These are phyloP conservation scores for Pseudozyma tsukubaensis DNA, from an alignment of 1,284 basidiomycete genomes.

Conservation along the genomic window DNA sequence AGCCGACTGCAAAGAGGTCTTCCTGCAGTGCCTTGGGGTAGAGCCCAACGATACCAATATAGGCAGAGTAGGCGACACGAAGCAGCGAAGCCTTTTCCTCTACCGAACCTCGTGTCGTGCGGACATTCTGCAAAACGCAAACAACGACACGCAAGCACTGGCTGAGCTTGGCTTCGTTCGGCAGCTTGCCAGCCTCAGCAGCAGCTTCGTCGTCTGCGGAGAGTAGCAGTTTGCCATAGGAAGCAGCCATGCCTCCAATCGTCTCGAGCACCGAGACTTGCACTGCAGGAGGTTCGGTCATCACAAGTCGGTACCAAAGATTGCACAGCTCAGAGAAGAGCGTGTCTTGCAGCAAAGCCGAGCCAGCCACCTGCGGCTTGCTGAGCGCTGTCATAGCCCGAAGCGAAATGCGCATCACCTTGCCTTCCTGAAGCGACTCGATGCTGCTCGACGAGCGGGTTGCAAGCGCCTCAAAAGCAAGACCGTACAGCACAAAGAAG, in stretches of 20 bases:
- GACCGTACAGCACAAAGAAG: conserved; percentile 90
- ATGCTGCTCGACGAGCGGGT: conserved; percentile 73
- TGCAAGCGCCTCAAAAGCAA: conserved; percentile 89
- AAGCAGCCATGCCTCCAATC: conserved; percentile 76
- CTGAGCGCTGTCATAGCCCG: conserved; percentile 83
- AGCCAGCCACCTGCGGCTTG: conserved; percentile 81
- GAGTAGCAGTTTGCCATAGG: conserved; percentile 71
- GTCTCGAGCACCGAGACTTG: conserved; percentile 82
- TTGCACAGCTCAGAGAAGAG: conserved; percentile 91
- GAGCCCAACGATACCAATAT: conserved; percentile 75
- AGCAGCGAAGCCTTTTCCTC: conserved; percentile 74
- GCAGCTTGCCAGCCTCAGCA: conserved; percentile 67
- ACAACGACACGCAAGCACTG: conserved; percentile 85
- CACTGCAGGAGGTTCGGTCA: conserved; percentile 82
- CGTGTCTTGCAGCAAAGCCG: conserved; percentile 78
- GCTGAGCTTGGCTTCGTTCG: conserved; percentile 71
- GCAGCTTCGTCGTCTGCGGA: conserved; percentile 46
- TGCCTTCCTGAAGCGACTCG: conserved; percentile 69
- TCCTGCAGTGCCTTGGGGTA: conserved; percentile 75
- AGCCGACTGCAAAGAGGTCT: conserved; percentile 82
- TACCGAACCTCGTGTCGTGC: conserved; percentile 69
- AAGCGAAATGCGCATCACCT: conserved; percentile 74
- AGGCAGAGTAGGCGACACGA: conserved; percentile 77
- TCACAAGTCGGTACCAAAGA: conserved; percentile 86
- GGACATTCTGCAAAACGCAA: conserved; percentile 79